Base-by-base conservation (phyloP, 345 rosid genomes). In the Gossypium rotundifolium region DNA sequence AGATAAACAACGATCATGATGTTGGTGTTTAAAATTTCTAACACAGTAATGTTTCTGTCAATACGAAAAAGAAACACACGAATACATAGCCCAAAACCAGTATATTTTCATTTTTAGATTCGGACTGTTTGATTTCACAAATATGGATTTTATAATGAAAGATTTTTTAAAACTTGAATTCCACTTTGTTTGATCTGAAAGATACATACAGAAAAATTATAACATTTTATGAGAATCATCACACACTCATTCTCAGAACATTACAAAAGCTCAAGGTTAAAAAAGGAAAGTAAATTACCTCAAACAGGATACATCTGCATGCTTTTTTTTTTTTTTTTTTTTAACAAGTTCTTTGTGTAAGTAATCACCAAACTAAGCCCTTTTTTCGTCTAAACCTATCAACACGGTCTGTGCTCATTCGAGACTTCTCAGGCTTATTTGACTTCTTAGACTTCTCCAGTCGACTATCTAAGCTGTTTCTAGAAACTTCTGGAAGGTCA, bases 381-480 rank as follows among this genome's bases (percentile, higher is more conserved):
- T 82, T 87, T 77, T 89, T 92, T 76, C 89, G 81, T 78, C 89
- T 83, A 84, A 81, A 86, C 81, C 93, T 87, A 82, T 89, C 95
- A 70, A 92, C 84, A 51, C 87, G 92, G 85, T 94, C 99, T 46
- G 91, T 79, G 84, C 96, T 92, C 98, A 95, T 91, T 70, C 98
- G 86, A 9, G 99, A 95, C 84, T 91, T 93, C 80, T 95, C 98
- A 1, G 90, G 97, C 83, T 89, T 91, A 78, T 74, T 84, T 45
- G 89, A 81, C 83, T 86, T 94, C 89, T 94, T 94, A 62, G 95
- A 87, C 82, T 91, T 91, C 84, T 89, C 97, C 22, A 95, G 91
- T 76, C 96, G 88, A 74, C 99, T 95, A 73, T 95, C 99, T 80
- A 95, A 88, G 71, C 98, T 92, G 85, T 95, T 95, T 79, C 98